Base-by-base conservation (phyloP, 768 basidiomycete genomes). In the Xerocomus potaroensis region DNA sequence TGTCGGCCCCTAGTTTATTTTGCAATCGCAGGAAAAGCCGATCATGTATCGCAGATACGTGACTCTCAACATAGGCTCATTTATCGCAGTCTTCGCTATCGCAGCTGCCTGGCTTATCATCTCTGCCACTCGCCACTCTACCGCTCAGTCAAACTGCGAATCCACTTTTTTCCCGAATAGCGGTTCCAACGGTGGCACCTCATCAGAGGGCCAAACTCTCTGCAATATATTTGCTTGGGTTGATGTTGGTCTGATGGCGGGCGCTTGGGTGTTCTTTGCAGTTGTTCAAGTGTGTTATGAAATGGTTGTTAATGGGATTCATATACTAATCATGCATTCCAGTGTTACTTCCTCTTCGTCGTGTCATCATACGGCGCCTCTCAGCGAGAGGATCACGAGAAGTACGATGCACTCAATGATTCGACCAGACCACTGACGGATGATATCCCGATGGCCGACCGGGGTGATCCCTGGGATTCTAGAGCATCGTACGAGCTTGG, bases 191-290 rank as follows among this genome's bases (percentile, higher is more conserved):
- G 54, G 66, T 41, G 63, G 66, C 26, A 56, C 59, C 5, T 59
- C 66, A 12, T 57, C 64, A 30, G 78, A 91, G 62, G 87, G 82
- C 6, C 65, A 82, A 29, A 81, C 78, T 5, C 74, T 98, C 19
- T 99, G 96, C 69, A 73, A 83, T 38, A 85, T 96, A 45, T 95
- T 97, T 61, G 75, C 91, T 5, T 96, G 92, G 90, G 87, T 91
- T 9, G 87, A 89, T 57, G 72, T 96, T 12, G 94, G 94, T 30
- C 70, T 97, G 46, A 94, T 98, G 91, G 86, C 76, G 16, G 90
- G 80, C 8, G 72, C 96, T 6, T 97, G 93, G 89, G 66, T 87
- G 9, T 60, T 96, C 14, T 72, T 96, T 22, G 79, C 77, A n/a
- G 71, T 84, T 50, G 70, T 88, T 29, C 91, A 95, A 64, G 86